Evolutionary conservation across 2,329 filamentous ascomycete species (phyloP).

Genomic region (Colletotrichum chlorophyti): DNA sequence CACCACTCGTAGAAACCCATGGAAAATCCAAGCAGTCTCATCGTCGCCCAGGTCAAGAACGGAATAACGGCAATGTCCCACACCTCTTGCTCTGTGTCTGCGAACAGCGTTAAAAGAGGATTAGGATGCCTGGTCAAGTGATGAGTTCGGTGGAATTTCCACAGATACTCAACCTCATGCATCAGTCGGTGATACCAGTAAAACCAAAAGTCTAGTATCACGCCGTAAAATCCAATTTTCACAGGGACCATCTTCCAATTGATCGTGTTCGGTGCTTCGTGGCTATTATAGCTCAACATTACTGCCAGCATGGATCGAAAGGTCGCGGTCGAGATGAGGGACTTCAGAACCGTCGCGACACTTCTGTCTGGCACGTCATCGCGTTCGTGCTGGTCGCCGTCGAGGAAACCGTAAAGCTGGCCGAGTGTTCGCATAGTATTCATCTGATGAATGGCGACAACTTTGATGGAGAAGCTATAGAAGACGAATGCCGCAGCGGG

Average conservation of each 20-base stretch:
- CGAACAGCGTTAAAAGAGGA: slow-evolving; percentile 48
- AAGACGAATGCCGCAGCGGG: slow-evolving; percentile 40
- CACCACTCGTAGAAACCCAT: slow-evolving; percentile 56
- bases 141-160: slow-evolving; percentile 52
- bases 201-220: slow-evolving; percentile 53
- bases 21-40: slow-evolving; percentile 43
- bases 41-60: slow-evolving; percentile 42
- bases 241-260: slow-evolving; percentile 44
- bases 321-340: slow-evolving; percentile 41
- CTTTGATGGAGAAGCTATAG: slow-evolving; percentile 47
- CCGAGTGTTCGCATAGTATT: slow-evolving; percentile 45
- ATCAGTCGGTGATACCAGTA: slow-evolving; percentile 50
- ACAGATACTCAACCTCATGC: slow-evolving; percentile 47
- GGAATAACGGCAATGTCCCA: slow-evolving; percentile 51
- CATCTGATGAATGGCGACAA: slow-evolving; percentile 46
- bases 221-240: slow-evolving; percentile 46
- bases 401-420: slow-evolving; percentile 47
- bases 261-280: slow-evolving; percentile 34
- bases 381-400: slow-evolving; percentile 50
- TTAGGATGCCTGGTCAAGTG: slow-evolving; percentile 53
- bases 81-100: slow-evolving; percentile 49
- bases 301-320: slow-evolving; percentile 42
- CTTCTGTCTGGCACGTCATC: slow-evolving; percentile 49
- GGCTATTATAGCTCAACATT: slow-evolving; percentile 37
- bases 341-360: slow-evolving; percentile 40